phyloP scores from a whole-genome alignment of 192 early-diverging fungal genomes.

The Rhizoclosmatium globosum region DNA sequence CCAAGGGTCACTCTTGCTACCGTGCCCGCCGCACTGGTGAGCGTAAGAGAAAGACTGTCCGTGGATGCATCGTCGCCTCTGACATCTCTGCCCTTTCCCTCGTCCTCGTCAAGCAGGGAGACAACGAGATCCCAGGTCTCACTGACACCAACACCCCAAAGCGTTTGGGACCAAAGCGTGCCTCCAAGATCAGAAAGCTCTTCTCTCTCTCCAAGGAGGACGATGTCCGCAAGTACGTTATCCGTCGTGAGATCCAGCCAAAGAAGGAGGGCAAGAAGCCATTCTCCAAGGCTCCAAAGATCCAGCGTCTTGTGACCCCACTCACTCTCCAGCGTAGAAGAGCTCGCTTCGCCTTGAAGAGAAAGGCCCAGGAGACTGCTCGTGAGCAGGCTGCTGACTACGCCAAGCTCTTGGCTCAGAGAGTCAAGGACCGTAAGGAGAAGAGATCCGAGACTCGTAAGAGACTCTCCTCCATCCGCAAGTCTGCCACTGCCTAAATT shows the following conservation, averaged over 20 bases:
- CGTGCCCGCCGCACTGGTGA: conserved; percentile 96
- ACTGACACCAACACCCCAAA: conserved; percentile 94
- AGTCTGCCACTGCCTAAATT: conserved; percentile 48
- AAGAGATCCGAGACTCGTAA: conserved; percentile 77
- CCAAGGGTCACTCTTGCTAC: conserved; percentile 98
- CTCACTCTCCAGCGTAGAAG: conserved; percentile 96
- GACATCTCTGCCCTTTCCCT: conserved; percentile 96
- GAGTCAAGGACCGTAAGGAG: conserved; percentile 95
- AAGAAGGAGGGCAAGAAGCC: conserved; percentile 91
- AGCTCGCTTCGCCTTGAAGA: conserved; percentile 87
- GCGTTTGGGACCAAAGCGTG: conserved; percentile 99
- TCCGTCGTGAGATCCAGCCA: conserved; percentile 89
- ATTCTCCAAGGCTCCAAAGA: conserved; percentile 97
- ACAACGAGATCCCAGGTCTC: conserved; percentile 92
- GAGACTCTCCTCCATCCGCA: conserved; percentile 75
- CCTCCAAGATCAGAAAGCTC: conserved; percentile 98
- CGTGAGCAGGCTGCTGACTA: conserved; percentile 77
- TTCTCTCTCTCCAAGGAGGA: conserved; percentile 98
- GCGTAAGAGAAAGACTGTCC: conserved; percentile 99
- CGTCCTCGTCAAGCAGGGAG: conserved; percentile 97
- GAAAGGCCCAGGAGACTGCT: conserved; percentile 79
- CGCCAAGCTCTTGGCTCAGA: conserved; percentile 86
- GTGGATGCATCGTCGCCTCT: conserved; percentile 96
- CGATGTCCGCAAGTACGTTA: conserved; percentile 99
- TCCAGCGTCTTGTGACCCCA: conserved; percentile 98